Evolutionary conservation across 1,284 basidiomycete genomes (phyloP), one percentile per base, ranked within the genome.

Genomic region (Porogramme epimiltina): DNA sequence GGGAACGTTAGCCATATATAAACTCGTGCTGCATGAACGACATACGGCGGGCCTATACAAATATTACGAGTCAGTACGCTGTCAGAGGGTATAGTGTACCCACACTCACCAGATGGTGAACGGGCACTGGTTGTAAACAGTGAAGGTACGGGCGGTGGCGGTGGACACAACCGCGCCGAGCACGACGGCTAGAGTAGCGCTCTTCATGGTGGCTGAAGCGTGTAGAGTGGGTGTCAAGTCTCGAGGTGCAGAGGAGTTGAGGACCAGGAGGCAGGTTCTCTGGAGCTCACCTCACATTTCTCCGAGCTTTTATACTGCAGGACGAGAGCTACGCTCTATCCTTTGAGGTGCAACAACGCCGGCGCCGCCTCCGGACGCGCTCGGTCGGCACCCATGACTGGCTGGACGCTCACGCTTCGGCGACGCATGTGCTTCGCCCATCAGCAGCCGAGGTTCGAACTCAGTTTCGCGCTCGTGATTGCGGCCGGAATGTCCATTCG

Each of bases 91-190:
- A 16, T n/a, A n/a, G n/a, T n/a, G 15, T 8, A 31, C 28, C 28
- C 28, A 37, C 9, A 37, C 48, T 19, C 36, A 54, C 52, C 54
- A 55, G 25, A 55, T 54, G 16, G 55, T 57, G 49, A 54, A 57
- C 5, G 55, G 49, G 19, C 55, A 57, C 26, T 57, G 49, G 52
- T 57, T 57, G 55, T 43, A 54, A 4, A 57, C 49, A 1, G 52
- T 57, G 49, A 57, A 51, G 10, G 55, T 57, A 37, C 55, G 33
- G 1, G 55, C 55, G 23, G 52, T 36, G 20, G 53, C 54, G n/a
- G 43, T 28, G 3, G 54, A 42, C 13, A n/a, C 34, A 37, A 18
- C 28, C 9, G 15, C 28, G 15, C 9, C 28, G 28, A 31, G 34
- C 16, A 52, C 61, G 37, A 61, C 42, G 24, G 46, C 49, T 31